These are phyloP conservation scores for Jatropha multifida DNA, from an alignment of 441 rosid genomes.

Conservation along the genomic window DNA sequence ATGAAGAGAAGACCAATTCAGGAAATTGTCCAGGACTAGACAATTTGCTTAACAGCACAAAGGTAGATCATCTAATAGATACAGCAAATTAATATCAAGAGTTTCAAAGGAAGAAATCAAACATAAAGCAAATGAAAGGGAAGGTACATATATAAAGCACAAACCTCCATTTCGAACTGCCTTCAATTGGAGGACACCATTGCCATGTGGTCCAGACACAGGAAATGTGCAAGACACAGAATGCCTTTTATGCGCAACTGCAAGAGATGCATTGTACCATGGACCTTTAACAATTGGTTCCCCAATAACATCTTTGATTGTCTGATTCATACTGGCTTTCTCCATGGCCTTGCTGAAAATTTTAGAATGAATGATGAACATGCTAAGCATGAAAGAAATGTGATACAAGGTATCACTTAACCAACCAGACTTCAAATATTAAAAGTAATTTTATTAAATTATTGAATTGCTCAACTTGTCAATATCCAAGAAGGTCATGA, in stretches of 20 bases:
- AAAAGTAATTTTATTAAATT: neutral
- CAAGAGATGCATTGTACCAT: conserved; percentile 95
- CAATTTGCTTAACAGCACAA: neutral
- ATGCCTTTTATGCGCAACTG: conserved; percentile 83
- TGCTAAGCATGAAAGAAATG: conserved; percentile 1
- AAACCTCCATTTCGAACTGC: conserved; percentile 65
- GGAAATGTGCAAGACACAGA: conserved; percentile 96
- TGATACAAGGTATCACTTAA: neutral
- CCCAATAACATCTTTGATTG: conserved; percentile 75
- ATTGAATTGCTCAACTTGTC: too few relatives aligned
- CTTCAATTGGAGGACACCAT: conserved; percentile 65
- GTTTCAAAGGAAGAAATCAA: neutral
- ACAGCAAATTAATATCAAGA: neutral
- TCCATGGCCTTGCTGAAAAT: conserved; percentile 79
- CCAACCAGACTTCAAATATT: neutral
- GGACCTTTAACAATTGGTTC: conserved; percentile 92
- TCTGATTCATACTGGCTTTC: conserved; percentile 66
- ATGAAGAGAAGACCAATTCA: neutral
- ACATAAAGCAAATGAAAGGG: neutral
- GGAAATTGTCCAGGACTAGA: neutral
- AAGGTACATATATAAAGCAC: conserved; percentile 13
- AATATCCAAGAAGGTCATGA: too few relatives aligned
- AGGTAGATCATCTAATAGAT: neutral
- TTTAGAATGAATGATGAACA: conserved; percentile 4
- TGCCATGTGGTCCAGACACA: conserved; percentile 70